Base-by-base conservation (phyloP, 371 early-diverging fungal species). In the Lichtheimia hyalospora region DNA sequence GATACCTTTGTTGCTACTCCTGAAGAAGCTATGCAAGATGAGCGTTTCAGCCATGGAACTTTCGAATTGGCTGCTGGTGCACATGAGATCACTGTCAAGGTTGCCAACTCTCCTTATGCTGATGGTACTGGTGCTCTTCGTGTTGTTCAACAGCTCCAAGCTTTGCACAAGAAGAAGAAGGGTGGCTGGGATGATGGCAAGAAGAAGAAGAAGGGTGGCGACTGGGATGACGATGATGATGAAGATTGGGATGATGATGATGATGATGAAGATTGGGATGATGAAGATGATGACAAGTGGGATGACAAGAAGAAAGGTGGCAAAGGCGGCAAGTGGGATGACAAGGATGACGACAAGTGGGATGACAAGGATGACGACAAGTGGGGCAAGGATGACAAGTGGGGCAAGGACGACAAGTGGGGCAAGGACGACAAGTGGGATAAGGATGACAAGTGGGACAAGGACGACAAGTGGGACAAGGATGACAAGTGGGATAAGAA, bases 51-150 rank as follows among this genome's bases (percentile, higher is more conserved):
- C 62, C 66, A 66, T 54, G 62, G 52, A 24, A 57, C 41, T 21
- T 64, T 61, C 21, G 44, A 57, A 23, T 60, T 69, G 18, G 58
- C 52, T 15, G 61, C 60, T 23, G 69, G 73, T 42, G 20, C 39
- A 13, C 69, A 73, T 49, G 63, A 69, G 16, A 69, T 73, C 48
- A 64, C 66, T n/a, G 60, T 73, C 58, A 69, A 65, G 18, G 63
- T 65, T 24, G 65, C 67, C 57, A 56, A 69, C 39, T 55, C 73
- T 16, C 57, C 61, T 27, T 51, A 52, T 18, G 63, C 58, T 42
- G 49, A 49, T 23, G 73, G 70, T 39, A 57, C 63, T 21, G 73
- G 70, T 52, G 73, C 69, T 42, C 24, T 69, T 40, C 67, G 73
- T 42, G 61, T 73, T 50, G 67, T 69, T 5, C 62, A 69, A 53